Percentiles rank a stretch among this genome's conserved stretches.
phyloP scores from a whole-genome alignment of 345 rosid species.

The Linum lewisii region DNA sequence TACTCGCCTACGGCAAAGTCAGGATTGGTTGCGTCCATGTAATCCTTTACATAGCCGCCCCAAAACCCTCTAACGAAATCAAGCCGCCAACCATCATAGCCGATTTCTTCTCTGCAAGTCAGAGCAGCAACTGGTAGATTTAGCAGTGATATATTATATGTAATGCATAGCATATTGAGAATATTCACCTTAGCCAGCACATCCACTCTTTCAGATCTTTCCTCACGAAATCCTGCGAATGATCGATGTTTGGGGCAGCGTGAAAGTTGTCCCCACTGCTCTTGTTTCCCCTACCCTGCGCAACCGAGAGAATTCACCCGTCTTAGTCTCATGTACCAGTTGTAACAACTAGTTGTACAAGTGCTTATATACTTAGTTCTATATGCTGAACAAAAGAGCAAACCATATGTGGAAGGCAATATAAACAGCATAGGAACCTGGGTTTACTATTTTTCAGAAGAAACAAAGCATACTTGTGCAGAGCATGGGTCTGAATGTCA shows the following conservation, averaged over 20 bases:
- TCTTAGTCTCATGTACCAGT: background rate
- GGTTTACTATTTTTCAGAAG: no score
- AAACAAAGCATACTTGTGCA: no score
- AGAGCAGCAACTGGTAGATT: background rate
- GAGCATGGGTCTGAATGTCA: no score
- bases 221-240: slow-evolving; percentile 40
- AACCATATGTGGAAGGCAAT: no score
- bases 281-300: slow-evolving; percentile 11
- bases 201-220: slow-evolving; percentile 40
- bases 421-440: no score
- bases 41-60: slow-evolving; percentile 39
- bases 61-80: slow-evolving; percentile 48
- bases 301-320: background rate
- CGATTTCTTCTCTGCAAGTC: slow-evolving; percentile 19
- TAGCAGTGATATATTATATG: background rate
- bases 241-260: slow-evolving; percentile 47
- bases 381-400: no score
- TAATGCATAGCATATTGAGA: no score
- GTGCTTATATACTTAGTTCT: no score
- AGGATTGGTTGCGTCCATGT: slow-evolving; percentile 37
- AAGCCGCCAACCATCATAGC: slow-evolving; percentile 50
- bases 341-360: no score
- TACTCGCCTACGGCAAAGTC: slow-evolving; percentile 48
- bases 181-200: slow-evolving; percentile 27
- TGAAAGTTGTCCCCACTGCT: slow-evolving; percentile 38